Evolutionary conservation across 192 early-diverging fungal genomes (phyloP).

Genomic region (Dissophora globulifera): DNA sequence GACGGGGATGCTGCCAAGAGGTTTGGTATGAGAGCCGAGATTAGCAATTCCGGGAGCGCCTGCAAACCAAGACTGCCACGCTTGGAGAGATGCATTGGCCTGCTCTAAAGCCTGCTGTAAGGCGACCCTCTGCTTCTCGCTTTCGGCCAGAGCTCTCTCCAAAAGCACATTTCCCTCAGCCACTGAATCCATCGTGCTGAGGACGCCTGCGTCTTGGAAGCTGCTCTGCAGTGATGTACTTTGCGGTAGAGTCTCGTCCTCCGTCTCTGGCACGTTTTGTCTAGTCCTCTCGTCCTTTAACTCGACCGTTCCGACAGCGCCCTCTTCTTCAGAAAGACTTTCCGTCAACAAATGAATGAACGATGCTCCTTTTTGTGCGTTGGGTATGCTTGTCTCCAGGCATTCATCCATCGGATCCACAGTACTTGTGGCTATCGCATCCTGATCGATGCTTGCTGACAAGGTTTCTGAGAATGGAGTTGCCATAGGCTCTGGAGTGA

Average conservation of each 20-base stretch:
- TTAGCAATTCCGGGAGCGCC: neutral
- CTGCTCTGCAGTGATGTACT: too few species aligned
- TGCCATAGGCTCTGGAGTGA: too few species aligned
- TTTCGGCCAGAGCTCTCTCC: neutral
- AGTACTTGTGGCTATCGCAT: too few species aligned
- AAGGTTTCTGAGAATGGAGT: too few species aligned
- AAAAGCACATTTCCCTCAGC: neutral
- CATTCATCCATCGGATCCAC: conserved; percentile 6
- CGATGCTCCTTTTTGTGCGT: neutral
- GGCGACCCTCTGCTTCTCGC: neutral
- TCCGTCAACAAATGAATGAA: neutral
- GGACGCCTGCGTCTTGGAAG: neutral
- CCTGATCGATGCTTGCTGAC: too few species aligned
- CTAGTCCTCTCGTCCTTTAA: too few species aligned
- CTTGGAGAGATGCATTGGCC: neutral
- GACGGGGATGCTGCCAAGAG: neutral
- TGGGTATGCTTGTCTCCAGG: neutral
- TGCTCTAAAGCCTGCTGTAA: neutral
- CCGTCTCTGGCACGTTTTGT: too few species aligned
- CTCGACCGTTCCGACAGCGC: too few species aligned
- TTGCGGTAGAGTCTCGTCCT: too few species aligned
- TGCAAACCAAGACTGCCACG: neutral
- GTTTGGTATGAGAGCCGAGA: too few species aligned
- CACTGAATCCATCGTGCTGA: too few species aligned
- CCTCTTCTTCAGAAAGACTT: neutral